Conservation (phyloP, 2,329 filamentous ascomycete species). For the Ceratocystis cacaofunesta region DNA sequence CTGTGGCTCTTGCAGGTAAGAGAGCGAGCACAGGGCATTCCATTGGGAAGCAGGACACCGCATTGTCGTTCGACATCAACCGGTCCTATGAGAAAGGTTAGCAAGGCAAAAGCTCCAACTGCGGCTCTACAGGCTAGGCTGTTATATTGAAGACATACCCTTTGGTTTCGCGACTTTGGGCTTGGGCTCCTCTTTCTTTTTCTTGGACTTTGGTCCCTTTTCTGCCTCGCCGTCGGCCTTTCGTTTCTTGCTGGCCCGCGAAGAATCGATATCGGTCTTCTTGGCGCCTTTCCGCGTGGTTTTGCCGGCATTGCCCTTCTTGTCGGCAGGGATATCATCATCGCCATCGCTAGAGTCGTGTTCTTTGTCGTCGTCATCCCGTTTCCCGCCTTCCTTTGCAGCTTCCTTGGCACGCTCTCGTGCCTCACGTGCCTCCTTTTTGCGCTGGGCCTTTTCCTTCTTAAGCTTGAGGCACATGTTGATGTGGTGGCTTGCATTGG, state of each 20-base stretch:
- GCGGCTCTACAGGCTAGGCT: not conserved
- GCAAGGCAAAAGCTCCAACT: constrained; percentile 11
- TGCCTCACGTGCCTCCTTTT: constrained; percentile 60
- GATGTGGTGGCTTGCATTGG: constrained; percentile 64
- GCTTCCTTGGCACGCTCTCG: constrained; percentile 49
- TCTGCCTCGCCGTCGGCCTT: constrained; percentile 64
- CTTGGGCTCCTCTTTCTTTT: constrained; percentile 88
- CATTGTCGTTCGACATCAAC: constrained; percentile 92
- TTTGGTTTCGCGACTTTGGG: constrained; percentile 72
- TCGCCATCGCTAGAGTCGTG: constrained; percentile 35
- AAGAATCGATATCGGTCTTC: constrained; percentile 48
- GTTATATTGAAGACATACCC: constrained; percentile 30
- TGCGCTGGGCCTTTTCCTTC: constrained; percentile 63
- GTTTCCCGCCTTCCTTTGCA: constrained; percentile 39
- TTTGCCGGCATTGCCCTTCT: constrained; percentile 30
- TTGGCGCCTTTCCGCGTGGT: constrained; percentile 48
- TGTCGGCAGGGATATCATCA: constrained; percentile 30
- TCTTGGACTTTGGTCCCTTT: constrained; percentile 75
- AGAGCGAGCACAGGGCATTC: constrained; percentile 72
- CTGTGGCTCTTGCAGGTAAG: constrained; percentile 86
- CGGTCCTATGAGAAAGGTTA: constrained; percentile 38
- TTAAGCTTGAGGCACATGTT: constrained; percentile 72
- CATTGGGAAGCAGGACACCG: constrained; percentile 72
- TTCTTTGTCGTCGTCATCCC: constrained; percentile 36
- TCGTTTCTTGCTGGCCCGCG: constrained; percentile 56